These are phyloP conservation scores for Aristolochia californica DNA, from an alignment of 164 flowering plant species.

Conservation along the genomic window DNA sequence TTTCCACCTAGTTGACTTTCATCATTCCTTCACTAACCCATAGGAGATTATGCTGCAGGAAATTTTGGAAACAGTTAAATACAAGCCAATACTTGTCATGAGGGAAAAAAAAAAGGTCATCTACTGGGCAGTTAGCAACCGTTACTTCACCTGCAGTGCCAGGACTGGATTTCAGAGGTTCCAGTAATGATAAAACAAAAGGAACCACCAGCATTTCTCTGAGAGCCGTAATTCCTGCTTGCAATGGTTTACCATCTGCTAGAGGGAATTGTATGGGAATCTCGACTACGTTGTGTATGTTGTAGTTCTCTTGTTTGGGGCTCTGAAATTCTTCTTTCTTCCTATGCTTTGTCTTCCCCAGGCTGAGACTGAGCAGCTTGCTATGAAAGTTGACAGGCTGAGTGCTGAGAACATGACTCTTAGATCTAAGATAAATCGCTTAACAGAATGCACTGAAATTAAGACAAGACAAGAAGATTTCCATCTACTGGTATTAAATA, in stretches of 20 bases:
- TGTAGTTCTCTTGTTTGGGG: not conserved
- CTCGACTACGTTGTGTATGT: not conserved
- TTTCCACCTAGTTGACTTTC: not conserved
- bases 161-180: no score
- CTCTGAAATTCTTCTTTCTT: no score
- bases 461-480: slow-evolving; percentile 57
- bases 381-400: slow-evolving; percentile 55
- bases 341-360: slow-evolving; percentile 13
- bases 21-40: not conserved
- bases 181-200: no score
- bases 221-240: slow-evolving; percentile 30
- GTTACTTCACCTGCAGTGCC: no score
- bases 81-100: slow-evolving; percentile 8
- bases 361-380: slow-evolving; percentile 91
- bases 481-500: slow-evolving; percentile 39
- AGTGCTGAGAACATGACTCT: slow-evolving; percentile 59
- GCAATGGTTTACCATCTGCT: slow-evolving; percentile 27
- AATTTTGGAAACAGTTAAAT: slow-evolving; percentile 27
- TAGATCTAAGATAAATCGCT: slow-evolving; percentile 48
- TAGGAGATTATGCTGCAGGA: slow-evolving; percentile 16
- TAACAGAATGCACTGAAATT: slow-evolving; percentile 53
- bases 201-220: slow-evolving; percentile 20
- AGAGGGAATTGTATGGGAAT: slow-evolving; percentile 6
- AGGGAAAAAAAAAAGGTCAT: slow-evolving; percentile 18
- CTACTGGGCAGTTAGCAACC: no score